phyloP scores from a whole-genome alignment of 2,329 filamentous ascomycete species.

The Cadophora sp. region DNA sequence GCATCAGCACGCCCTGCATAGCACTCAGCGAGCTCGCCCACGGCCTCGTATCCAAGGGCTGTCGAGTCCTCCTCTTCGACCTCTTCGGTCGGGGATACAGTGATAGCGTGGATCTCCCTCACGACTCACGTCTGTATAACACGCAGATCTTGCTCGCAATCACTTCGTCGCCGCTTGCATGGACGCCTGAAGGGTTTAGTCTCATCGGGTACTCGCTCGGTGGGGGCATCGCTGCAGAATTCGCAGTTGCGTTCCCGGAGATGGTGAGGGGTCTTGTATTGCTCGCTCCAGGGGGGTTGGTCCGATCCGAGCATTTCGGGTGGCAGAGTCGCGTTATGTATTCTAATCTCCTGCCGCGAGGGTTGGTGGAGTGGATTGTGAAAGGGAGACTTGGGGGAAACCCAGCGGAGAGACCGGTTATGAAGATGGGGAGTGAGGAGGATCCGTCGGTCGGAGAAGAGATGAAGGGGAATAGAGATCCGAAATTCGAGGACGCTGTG shows the following conservation, averaged over 20 bases:
- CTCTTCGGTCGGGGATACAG: slow-evolving; percentile 81
- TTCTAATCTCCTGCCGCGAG: slow-evolving; percentile 60
- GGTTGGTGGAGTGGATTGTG: slow-evolving; percentile 45
- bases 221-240: slow-evolving; percentile 74
- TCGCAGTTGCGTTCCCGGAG: slow-evolving; percentile 71
- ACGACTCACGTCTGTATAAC: slow-evolving; percentile 69
- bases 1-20: slow-evolving; percentile 80
- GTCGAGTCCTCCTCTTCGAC: slow-evolving; percentile 81
- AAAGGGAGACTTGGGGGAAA: slow-evolving; percentile 21
- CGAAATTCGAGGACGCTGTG: slow-evolving; percentile 32
- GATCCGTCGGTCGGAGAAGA: slow-evolving; percentile 30
- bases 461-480: slow-evolving; percentile 30
- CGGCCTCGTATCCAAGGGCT: slow-evolving; percentile 69
- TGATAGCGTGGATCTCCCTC: slow-evolving; percentile 63
- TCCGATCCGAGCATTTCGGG: slow-evolving; percentile 63
- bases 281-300: slow-evolving; percentile 79
- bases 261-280: slow-evolving; percentile 75
- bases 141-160: slow-evolving; percentile 70
- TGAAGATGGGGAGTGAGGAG: slow-evolving; percentile 21
- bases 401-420: slow-evolving; percentile 12
- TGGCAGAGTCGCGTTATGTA: slow-evolving; percentile 58
- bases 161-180: slow-evolving; percentile 65
- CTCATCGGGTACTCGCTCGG: slow-evolving; percentile 83
- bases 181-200: slow-evolving; percentile 65
- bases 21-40: slow-evolving; percentile 71